Percentiles rank a stretch among this genome's conserved stretches.
Evolutionary conservation across 2,329 filamentous ascomycete genomes (phyloP).

Genomic region (Nectriaceae sp.): DNA sequence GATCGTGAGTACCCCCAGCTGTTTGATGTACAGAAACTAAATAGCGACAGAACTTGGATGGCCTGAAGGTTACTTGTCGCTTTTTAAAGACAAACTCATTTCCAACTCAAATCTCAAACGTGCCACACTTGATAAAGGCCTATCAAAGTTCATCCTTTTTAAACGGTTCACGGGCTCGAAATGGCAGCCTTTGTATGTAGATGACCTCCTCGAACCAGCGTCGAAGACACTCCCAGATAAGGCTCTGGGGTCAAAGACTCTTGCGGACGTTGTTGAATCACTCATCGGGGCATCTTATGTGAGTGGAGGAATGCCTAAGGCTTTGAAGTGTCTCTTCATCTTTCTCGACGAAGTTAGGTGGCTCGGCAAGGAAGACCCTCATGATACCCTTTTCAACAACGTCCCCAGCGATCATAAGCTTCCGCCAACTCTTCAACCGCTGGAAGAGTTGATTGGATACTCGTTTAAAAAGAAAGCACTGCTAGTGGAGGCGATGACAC

Average conservation of each 20-base stretch:
- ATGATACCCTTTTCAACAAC: constrained; percentile 44
- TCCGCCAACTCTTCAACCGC: constrained; percentile 42
- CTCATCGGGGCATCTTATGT: constrained; percentile 76
- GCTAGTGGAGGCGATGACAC: constrained; percentile 79
- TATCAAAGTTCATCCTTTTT: constrained; percentile 74
- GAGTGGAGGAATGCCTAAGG: constrained; percentile 66
- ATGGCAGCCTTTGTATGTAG: constrained; percentile 69
- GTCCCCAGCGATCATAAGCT: constrained; percentile 39
- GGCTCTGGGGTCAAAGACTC: constrained; percentile 69
- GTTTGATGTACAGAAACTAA: background rate
- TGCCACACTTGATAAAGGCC: constrained; percentile 61
- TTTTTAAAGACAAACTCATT: constrained; percentile 68
- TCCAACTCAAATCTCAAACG: constrained; percentile 73
- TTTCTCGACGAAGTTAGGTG: constrained; percentile 61
- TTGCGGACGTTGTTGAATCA: constrained; percentile 87
- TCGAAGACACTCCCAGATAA: constrained; percentile 19
- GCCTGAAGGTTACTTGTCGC: constrained; percentile 76
- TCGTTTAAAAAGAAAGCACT: constrained; percentile 67
- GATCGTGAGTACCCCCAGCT: constrained; percentile 42
- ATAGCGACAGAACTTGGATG: constrained; percentile 57
- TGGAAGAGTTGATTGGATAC: constrained; percentile 73
- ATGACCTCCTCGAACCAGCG: constrained; percentile 32
- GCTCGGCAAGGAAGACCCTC: constrained; percentile 45
- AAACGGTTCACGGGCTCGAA: constrained; percentile 67
- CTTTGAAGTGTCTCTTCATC: constrained; percentile 62